These are phyloP conservation scores for Debaryomycetaceae sp. DNA, from an alignment of 1,139 yeast species.

Conservation along the genomic window DNA sequence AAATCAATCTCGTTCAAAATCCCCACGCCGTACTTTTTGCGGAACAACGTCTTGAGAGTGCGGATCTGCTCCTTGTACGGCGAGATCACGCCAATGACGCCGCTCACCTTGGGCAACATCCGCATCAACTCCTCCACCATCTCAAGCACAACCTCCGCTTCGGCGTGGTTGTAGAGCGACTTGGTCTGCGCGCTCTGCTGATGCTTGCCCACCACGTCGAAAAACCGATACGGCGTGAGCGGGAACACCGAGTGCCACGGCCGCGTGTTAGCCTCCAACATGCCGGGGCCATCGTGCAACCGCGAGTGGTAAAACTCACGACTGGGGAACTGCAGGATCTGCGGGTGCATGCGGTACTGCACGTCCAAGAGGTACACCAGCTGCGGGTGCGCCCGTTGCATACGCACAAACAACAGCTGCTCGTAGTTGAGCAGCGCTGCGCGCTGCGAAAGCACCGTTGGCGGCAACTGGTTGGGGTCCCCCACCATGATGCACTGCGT, in stretches of 20 bases:
- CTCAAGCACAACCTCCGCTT: slow-evolving; percentile 70
- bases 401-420: slow-evolving; percentile 89
- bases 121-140: slow-evolving; percentile 54
- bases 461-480: slow-evolving; percentile 97
- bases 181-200: slow-evolving; percentile 56
- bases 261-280: slow-evolving; percentile 54
- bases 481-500: slow-evolving; percentile 95
- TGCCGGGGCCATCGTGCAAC: slow-evolving; percentile 70
- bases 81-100: slow-evolving; percentile 84
- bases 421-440: slow-evolving; percentile 82
- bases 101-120: slow-evolving; percentile 50
- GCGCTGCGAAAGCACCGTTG: slow-evolving; percentile 90
- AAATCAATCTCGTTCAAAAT: slow-evolving; percentile 73
- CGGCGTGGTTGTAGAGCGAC: slow-evolving; percentile 67
- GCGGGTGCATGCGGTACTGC: slow-evolving; percentile 90
- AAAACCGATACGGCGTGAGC: slow-evolving; percentile 76
- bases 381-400: slow-evolving; percentile 65
- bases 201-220: slow-evolving; percentile 65
- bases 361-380: slow-evolving; percentile 76
- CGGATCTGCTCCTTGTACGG: slow-evolving; percentile 89
- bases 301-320: slow-evolving; percentile 70
- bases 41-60: slow-evolving; percentile 53
- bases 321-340: slow-evolving; percentile 72
- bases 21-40: slow-evolving; percentile 53
- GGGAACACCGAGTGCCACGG: slow-evolving; percentile 64